Percentiles rank a stretch among this genome's conserved stretches.
phyloP scores from a whole-genome alignment of 768 basidiomycete genomes.

The Solioccasus polychromus region DNA sequence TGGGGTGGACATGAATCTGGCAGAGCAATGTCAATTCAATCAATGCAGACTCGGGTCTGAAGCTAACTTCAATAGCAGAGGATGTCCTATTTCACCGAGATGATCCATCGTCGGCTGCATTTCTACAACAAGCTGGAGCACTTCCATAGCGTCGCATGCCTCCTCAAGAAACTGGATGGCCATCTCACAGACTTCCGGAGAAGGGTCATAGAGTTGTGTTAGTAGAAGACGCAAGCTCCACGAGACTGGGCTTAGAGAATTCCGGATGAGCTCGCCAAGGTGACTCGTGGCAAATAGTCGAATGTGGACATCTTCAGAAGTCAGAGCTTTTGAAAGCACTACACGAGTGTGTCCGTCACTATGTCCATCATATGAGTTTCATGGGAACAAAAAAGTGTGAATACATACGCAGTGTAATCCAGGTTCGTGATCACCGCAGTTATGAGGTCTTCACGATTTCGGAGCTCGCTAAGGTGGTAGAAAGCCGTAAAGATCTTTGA shows the following conservation, averaged over 20 bases:
- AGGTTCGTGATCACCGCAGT: slow-evolving; percentile 88
- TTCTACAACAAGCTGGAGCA: slow-evolving; percentile 86
- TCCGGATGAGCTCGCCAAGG: slow-evolving; percentile 76
- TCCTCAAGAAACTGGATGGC: slow-evolving; percentile 89
- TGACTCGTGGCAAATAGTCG: slow-evolving; percentile 87
- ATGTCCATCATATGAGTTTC: slow-evolving; percentile 2
- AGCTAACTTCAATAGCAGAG: slow-evolving; percentile 78
- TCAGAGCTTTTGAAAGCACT: slow-evolving; percentile 89
- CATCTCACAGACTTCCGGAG: slow-evolving; percentile 84
- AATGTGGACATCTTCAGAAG: slow-evolving; percentile 89
- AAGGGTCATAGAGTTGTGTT: slow-evolving; percentile 94
- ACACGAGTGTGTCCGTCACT: slow-evolving; percentile 96
- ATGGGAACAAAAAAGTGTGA: not conserved
- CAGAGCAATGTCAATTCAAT: not conserved
- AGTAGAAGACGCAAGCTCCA: slow-evolving; percentile 92
- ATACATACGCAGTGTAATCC: slow-evolving; percentile 81
- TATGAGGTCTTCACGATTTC: slow-evolving; percentile 88
- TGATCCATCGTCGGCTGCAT: slow-evolving; percentile 96
- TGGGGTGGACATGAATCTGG: slow-evolving; percentile 90
- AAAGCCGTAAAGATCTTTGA: slow-evolving; percentile 94
- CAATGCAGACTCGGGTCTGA: not conserved
- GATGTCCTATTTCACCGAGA: slow-evolving; percentile 88
- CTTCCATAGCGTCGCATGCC: slow-evolving; percentile 80
- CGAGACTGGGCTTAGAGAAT: slow-evolving; percentile 57
- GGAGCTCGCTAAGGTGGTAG: slow-evolving; percentile 90